Evolutionary conservation across 2,329 filamentous ascomycete genomes (phyloP).

Genomic region (Cladosporium phlei): DNA sequence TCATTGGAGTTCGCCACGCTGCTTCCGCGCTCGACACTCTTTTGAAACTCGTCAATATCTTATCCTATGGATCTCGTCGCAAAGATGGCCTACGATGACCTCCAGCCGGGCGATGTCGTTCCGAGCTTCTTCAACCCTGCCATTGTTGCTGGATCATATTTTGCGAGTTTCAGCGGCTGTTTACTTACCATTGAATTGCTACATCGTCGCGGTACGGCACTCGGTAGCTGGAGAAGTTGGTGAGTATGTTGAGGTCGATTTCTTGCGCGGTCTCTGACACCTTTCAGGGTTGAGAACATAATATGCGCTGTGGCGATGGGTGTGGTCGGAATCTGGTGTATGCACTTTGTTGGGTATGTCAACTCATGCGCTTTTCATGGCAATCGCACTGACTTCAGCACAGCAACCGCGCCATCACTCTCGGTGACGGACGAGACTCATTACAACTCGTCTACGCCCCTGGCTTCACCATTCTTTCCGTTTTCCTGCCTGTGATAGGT

Average conservation of each 20-base stretch:
- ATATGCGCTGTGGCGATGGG: constrained; percentile 42
- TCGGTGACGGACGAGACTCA: constrained; percentile 57
- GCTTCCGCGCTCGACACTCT: too few species aligned
- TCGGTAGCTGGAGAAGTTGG: constrained; percentile 30
- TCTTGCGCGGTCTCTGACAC: background rate
- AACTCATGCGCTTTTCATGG: background rate
- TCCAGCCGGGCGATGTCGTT: constrained; percentile 21
- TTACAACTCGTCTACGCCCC: constrained; percentile 71
- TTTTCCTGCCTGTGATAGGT: constrained; percentile 73
- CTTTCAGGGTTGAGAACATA: constrained; percentile 38
- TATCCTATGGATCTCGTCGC: too few species aligned
- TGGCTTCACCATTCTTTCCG: constrained; percentile 68
- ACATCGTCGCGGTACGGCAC: constrained; percentile 49
- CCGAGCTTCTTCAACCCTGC: constrained; percentile 45
- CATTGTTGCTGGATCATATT: constrained; percentile 63
- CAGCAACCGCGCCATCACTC: constrained; percentile 71
- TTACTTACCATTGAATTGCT: constrained; percentile 77
- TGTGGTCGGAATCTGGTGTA: constrained; percentile 48
- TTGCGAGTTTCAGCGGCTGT: constrained; percentile 70
- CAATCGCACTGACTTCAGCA: constrained; percentile 32
- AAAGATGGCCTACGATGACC: constrained; percentile 5
- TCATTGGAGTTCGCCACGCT: constrained; percentile 6
- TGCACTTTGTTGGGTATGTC: constrained; percentile 58
- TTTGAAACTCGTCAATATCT: background rate
- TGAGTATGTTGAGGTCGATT: constrained; percentile 14